These are phyloP conservation scores for Colletotrichum gigasporum DNA, from an alignment of 2,329 filamentous ascomycete genomes.

Conservation along the genomic window DNA sequence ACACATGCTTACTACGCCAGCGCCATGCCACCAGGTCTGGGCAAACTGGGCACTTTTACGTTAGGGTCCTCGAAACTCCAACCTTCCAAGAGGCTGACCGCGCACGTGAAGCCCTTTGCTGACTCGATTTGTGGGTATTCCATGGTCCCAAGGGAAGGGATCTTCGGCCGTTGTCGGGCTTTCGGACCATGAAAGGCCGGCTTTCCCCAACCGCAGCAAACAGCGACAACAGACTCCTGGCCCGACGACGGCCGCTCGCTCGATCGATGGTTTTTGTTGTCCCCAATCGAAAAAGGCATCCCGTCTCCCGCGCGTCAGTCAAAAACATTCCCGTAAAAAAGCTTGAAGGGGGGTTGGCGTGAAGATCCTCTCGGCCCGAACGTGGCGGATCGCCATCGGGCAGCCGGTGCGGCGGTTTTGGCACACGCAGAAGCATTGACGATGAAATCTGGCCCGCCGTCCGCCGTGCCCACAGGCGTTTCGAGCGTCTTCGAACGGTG, in stretches of 20 bases:
- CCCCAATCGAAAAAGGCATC: background rate
- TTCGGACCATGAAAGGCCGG: conserved; percentile 10
- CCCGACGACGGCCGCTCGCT: background rate
- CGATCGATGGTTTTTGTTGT: background rate
- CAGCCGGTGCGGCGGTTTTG: background rate
- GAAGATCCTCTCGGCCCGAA: conserved; percentile 4
- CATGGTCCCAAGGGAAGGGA: conserved; percentile 5
- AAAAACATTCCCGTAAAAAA: too few species aligned
- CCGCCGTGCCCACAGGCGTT: background rate
- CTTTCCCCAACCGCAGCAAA: background rate
- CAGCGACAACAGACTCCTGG: background rate
- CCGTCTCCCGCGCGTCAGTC: background rate
- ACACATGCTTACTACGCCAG: conserved; percentile 2
- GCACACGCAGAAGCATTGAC: background rate
- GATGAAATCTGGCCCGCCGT: background rate
- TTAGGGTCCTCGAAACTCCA: background rate
- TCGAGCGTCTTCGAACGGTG: conserved; percentile 11
- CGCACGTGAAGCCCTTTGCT: conserved; percentile 25
- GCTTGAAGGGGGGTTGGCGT: background rate
- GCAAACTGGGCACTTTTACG: background rate
- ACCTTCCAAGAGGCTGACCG: background rate
- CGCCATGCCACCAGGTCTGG: too few species aligned
- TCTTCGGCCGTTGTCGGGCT: conserved; percentile 10
- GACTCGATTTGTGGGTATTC: conserved; percentile 26
- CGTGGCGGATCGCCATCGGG: background rate